These are phyloP conservation scores for Ogataea thermomethanolica DNA, from an alignment of 805 yeast species.

Conservation along the genomic window DNA sequence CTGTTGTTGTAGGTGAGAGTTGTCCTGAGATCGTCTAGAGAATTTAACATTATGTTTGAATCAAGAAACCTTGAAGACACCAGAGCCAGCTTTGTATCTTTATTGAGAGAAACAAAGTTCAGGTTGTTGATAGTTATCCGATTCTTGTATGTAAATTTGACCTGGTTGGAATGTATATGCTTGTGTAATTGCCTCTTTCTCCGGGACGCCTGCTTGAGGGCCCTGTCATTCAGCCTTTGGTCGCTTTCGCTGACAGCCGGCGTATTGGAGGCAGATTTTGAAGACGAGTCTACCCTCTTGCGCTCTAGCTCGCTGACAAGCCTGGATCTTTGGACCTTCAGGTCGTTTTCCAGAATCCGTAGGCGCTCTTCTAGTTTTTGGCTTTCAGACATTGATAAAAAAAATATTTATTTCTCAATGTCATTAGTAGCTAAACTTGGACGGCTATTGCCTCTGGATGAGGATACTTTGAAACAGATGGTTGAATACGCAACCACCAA, in stretches of 20 bases:
- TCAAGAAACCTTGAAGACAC: constrained; percentile 27
- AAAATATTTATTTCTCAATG: constrained; percentile 1
- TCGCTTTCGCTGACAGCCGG: constrained; percentile 30
- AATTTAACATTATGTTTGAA: constrained; percentile 11
- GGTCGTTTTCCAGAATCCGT: constrained; percentile 18
- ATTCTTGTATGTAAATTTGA: constrained; percentile 43
- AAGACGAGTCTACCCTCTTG: constrained; percentile 10
- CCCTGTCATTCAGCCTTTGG: constrained; percentile 21
- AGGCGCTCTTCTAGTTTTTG: constrained; percentile 19
- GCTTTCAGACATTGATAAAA: constrained; percentile 17
- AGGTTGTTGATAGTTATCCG: constrained; percentile 40
- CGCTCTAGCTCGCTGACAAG: constrained; percentile 18
- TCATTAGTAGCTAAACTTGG: constrained; percentile 16
- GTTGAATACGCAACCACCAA: constrained; percentile 47
- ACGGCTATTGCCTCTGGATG: constrained; percentile 53
- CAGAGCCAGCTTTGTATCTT: constrained; percentile 41
- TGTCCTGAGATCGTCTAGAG: constrained; percentile 22
- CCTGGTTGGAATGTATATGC: constrained; percentile 31
- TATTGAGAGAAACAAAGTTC: constrained; percentile 40
- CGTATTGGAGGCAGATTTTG: constrained; percentile 8
- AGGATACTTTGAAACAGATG: constrained; percentile 52
- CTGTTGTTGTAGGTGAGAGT: constrained; percentile 13
- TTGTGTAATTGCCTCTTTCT: constrained; percentile 17
- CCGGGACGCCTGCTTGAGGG: constrained; percentile 17
- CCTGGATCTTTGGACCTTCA: constrained; percentile 16